Evolutionary conservation across 306 rosid species (phyloP).

Genomic region (Rosa persica): DNA sequence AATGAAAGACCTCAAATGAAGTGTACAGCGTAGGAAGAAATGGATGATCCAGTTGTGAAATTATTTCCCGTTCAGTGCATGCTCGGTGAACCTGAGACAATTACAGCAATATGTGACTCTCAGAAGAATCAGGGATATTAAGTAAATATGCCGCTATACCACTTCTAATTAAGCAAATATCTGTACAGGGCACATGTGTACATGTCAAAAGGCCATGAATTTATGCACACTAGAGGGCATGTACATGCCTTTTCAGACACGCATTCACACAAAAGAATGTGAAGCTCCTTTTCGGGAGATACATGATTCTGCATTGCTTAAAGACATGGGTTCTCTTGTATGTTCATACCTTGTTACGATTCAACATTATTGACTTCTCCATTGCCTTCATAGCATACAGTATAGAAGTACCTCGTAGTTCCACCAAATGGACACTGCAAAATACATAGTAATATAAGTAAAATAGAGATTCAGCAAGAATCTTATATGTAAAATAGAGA

Average conservation of each 20-base stretch:
- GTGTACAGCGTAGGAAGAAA: conserved; percentile 90
- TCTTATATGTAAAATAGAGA: background rate
- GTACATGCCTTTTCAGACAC: background rate
- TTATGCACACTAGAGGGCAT: background rate
- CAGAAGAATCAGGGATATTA: background rate
- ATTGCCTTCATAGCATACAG: conserved; percentile 96
- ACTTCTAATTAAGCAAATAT: background rate
- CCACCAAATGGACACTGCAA: conserved; percentile 91
- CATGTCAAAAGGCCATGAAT: background rate
- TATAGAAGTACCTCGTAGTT: conserved; percentile 73
- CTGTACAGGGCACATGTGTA: background rate
- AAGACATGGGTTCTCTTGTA: conserved; percentile 25
- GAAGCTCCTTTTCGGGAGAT: conserved; percentile 8
- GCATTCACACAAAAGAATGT: background rate
- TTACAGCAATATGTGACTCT: conserved; percentile 21
- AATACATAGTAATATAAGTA: conserved; percentile 21
- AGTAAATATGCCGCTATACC: background rate
- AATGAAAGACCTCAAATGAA: conserved; percentile 74
- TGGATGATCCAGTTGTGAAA: conserved; percentile 90
- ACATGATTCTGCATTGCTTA: background rate
- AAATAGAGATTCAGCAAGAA: background rate
- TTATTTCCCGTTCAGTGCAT: conserved; percentile 86
- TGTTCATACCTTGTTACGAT: conserved; percentile 84
- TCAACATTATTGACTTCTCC: conserved; percentile 81
- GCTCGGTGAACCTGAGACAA: conserved; percentile 87